Base-by-base conservation (phyloP, 257 asterid genomes). In the Jacaranda mimosifolia region DNA sequence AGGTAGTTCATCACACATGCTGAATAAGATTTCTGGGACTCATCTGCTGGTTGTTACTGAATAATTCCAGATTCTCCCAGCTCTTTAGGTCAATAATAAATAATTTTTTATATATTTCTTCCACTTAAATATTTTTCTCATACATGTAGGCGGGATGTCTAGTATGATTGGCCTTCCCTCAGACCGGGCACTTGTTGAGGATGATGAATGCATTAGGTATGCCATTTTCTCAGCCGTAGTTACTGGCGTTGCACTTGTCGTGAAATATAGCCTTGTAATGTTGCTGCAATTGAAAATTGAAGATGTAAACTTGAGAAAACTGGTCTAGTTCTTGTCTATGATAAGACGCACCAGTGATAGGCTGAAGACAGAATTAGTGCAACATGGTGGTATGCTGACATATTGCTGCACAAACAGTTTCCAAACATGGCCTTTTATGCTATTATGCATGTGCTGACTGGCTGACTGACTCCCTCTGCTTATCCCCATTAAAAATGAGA, bases 111-210 rank as follows among this genome's bases (percentile, higher is more conserved):
- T 42, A 42, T 42, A 42, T 42, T 42, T 42, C 46, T 42, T 42
- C 46, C 58, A 55, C 52, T 45, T n/a, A 62, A 40, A 35, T 48
- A 21, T 65, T 60, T 71, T 46, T 67, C 55, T 43, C 72, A 51
- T 81, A 21, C 70, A 32, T 68, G 68, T 74, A 90, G 97, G 73
- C 56, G 90, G 96, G 59, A 92, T 91, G 97, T 80, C 95, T 65
- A 80, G 89, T 73, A 92, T 94, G 98, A 77, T 92, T 79, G 99
- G 99, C 80, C 98, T 94, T 72, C 98, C 97, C 73, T 94, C 98
- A 43, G 99, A 92, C 82, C 94, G 90, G 18, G 95, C 97, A 69
- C 95, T 92, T 42, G 86, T 82, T 65, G 96, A 92, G 58, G 99
- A 94, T 59, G 91, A 89, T 15, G 98, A 92, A 76, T 92, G 99